These are phyloP conservation scores for Alternaria sp. DNA, from an alignment of 2,329 filamentous ascomycete genomes.

Conservation along the genomic window DNA sequence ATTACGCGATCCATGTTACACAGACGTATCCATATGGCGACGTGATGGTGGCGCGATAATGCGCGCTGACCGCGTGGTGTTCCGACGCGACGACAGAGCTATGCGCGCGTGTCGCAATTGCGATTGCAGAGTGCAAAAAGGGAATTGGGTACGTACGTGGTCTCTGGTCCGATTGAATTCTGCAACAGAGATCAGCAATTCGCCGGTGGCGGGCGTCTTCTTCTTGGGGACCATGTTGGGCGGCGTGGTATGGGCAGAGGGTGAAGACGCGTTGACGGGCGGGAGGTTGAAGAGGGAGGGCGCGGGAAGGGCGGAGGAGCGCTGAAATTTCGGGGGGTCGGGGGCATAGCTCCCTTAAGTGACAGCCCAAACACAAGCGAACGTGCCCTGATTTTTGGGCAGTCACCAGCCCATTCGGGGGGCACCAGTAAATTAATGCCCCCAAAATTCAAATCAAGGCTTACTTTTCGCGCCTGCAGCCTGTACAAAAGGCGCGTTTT, in stretches of 20 bases:
- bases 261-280: constrained; percentile 6
- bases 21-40: background rate
- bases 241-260: constrained; percentile 12
- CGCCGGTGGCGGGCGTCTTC: constrained; percentile 41
- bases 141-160: constrained; percentile 66
- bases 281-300: constrained; percentile 3
- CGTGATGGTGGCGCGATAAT: constrained; percentile 10
- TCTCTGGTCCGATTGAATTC: constrained; percentile 83
- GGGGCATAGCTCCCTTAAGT: constrained; percentile 13
- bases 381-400: constrained; percentile 5
- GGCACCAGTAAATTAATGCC: background rate
- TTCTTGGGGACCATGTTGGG: constrained; percentile 35
- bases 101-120: constrained; percentile 24
- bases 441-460: background rate
- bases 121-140: constrained; percentile 7
- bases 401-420: background rate
- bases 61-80: constrained; percentile 10
- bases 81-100: constrained; percentile 11
- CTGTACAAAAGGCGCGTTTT: background rate
- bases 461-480: background rate
- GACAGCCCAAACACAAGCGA: constrained; percentile 10
- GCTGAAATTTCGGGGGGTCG: background rate
- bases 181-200: constrained; percentile 65
- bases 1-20: constrained; percentile 25
- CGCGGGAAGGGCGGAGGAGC: constrained; percentile 4